These are phyloP conservation scores for Ophiostoma tasmaniense DNA, from an alignment of 2,329 filamentous ascomycete genomes.

Conservation along the genomic window DNA sequence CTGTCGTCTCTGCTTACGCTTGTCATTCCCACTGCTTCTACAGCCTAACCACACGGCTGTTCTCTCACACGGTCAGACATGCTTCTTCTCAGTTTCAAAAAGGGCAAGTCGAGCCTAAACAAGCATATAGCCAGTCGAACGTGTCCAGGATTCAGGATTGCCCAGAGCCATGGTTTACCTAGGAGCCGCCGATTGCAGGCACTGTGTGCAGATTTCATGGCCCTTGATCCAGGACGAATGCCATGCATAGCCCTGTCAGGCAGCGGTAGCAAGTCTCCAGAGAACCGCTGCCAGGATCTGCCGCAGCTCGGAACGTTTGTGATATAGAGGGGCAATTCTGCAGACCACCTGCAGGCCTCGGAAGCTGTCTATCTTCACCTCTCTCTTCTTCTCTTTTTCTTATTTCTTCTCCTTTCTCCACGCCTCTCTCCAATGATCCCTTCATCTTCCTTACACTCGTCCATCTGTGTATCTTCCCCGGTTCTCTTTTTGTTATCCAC, in stretches of 20 bases:
- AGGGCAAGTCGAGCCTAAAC: slow-evolving; percentile 7
- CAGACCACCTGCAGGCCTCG: neutral
- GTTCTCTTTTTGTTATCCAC: neutral
- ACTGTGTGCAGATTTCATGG: neutral
- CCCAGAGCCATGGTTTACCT: neutral
- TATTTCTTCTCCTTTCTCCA: neutral
- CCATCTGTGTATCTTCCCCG: neutral
- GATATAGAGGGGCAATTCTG: neutral
- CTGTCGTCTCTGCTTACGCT: neutral
- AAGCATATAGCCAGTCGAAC: neutral
- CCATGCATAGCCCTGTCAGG: neutral
- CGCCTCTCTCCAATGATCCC: neutral
- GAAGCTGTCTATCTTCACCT: neutral
- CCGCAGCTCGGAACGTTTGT: slow-evolving; percentile 1
- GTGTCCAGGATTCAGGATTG: neutral
- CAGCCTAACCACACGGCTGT: neutral
- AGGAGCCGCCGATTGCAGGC: neutral
- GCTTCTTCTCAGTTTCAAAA: neutral
- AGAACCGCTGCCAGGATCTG: neutral
- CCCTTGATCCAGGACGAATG: slow-evolving; percentile 3
- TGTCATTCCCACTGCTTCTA: neutral
- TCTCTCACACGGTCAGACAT: neutral
- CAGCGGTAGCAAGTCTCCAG: neutral
- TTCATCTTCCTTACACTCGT: neutral
- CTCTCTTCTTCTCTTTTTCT: neutral